Base-by-base conservation (phyloP, 768 basidiomycete genomes). In the Lyophyllum atratum region DNA sequence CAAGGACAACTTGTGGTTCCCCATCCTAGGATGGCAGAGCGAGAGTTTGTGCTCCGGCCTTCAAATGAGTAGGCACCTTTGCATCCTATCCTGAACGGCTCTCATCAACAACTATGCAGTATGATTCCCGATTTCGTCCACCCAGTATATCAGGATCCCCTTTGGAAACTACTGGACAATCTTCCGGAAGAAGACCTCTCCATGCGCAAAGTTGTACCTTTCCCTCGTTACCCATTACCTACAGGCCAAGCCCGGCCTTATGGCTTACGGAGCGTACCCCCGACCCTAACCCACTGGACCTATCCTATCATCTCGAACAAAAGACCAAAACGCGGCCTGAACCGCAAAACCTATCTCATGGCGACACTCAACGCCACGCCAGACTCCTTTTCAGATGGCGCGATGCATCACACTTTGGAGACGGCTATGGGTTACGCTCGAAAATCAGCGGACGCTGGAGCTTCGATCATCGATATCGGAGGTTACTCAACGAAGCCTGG, bases 321-420 rank as follows among this genome's bases (percentile, higher is more conserved):
- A 73, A 28, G 24, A 24, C 49, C 9, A 14, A 49, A 39, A 21
- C 47, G 44, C 26, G 50, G 51, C 17, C 25, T 44, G 4, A 65
- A 65, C 21, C 66, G 59, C 24, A 81, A 77, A 63, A 89, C 92
- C 0, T 80, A 83, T 54, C 68, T 98, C 55, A 98, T 98, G 96
- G 89, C 89, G 0, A 97, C 92, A 1, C 81, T 99, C 55, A 98
- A 98, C 68, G 82, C 82, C 6, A 98, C 96, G 0, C 95, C 96
- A 2, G 96, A 99, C 72, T 97, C 95, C 0, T 98, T 98, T 74
- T 98, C 95, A 0, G 95, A 98, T 59, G 94, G 94, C 10, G 80
- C 85, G 0, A 67, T 71, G 19, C 77, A 89, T 68, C 76, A 80
- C 59, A 79, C 78, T 0, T 61, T 86, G 11, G 61, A 79, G 0